A percentile compares a stretch with the other conserved stretches of the same genome.
Evolutionary conservation across 805 yeast species (phyloP).

Genomic region (Lachancea fermentati): DNA sequence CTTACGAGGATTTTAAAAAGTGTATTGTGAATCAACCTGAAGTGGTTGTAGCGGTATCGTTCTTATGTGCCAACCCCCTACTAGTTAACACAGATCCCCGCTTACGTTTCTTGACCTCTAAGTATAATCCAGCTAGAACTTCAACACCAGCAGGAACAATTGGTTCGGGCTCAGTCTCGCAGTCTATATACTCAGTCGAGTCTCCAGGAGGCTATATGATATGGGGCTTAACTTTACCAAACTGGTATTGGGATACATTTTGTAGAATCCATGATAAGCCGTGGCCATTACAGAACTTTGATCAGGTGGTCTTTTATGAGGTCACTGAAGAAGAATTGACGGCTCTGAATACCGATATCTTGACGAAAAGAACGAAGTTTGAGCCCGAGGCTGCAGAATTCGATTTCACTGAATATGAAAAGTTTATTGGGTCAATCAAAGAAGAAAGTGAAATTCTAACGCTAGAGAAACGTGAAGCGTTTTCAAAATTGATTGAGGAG

Average conservation of each 20-base stretch:
- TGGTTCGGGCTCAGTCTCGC: slow-evolving; percentile 97
- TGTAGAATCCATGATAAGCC: slow-evolving; percentile 59
- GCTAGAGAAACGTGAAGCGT: slow-evolving; percentile 80
- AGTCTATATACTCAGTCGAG: slow-evolving; percentile 93
- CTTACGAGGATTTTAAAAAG: slow-evolving; percentile 68
- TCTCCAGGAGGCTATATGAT: slow-evolving; percentile 98
- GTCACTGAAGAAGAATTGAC: slow-evolving; percentile 83
- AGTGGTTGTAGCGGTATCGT: slow-evolving; percentile 93
- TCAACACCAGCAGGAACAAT: slow-evolving; percentile 96
- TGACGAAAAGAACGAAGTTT: slow-evolving; percentile 64
- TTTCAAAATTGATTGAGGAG: slow-evolving; percentile 73
- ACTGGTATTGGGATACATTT: slow-evolving; percentile 91
- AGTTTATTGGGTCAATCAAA: slow-evolving; percentile 64
- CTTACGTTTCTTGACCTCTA: slow-evolving; percentile 85
- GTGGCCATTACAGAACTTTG: slow-evolving; percentile 90
- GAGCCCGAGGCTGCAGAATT: slow-evolving; percentile 67
- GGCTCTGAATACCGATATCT: slow-evolving; percentile 56
- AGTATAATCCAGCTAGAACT: slow-evolving; percentile 94
- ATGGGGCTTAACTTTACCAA: slow-evolving; percentile 93
- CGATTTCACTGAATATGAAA: slow-evolving; percentile 71
- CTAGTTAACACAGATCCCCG: slow-evolving; percentile 98
- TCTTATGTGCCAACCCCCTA: slow-evolving; percentile 89
- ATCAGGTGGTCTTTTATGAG: slow-evolving; percentile 91
- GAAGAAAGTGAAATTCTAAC: slow-evolving; percentile 43
- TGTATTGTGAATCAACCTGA: slow-evolving; percentile 88